Evolutionary conservation across 2,329 filamentous ascomycete species (phyloP).

Genomic region (Phaeosphaeriaceae sp.): DNA sequence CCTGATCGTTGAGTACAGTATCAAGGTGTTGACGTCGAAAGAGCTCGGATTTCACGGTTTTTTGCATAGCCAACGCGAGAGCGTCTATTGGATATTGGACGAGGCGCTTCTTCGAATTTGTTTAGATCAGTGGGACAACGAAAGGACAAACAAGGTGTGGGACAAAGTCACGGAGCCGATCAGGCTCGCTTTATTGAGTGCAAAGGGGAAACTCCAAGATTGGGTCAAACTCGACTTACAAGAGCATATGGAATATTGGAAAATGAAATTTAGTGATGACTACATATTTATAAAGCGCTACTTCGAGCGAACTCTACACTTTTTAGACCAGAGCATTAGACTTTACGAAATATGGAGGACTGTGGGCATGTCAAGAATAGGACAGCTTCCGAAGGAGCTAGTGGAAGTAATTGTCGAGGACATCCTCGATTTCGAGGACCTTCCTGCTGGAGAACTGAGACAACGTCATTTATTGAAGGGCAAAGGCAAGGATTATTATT

Average conservation of each 20-base stretch:
- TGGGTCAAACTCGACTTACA: conserved; percentile 11
- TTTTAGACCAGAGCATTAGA: conserved; percentile 13
- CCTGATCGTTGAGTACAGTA: conserved; percentile 15
- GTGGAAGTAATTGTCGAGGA: conserved; percentile 14
- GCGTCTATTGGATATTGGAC: conserved; percentile 23
- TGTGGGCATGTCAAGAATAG: conserved; percentile 9
- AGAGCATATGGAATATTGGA: conserved; percentile 4
- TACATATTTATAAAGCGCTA: conserved; percentile 6
- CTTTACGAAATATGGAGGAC: conserved; percentile 20
- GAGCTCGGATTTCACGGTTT: conserved; percentile 12
- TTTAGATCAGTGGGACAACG: conserved; percentile 17
- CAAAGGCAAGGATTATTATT: background rate
- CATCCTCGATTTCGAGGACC: conserved; percentile 8
- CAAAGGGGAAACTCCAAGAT: conserved; percentile 1
- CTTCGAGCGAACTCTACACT: conserved; percentile 12
- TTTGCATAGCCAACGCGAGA: conserved; percentile 19
- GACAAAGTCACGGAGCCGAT: conserved; percentile 10
- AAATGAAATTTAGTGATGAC: background rate
- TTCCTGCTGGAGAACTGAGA: background rate
- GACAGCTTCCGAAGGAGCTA: conserved; percentile 17
- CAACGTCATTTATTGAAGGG: background rate
- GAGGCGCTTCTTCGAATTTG: conserved; percentile 20
- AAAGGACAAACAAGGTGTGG: conserved; percentile 3
- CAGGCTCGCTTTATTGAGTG: background rate
- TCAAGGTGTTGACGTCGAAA: conserved; percentile 8